A percentile compares a stretch with the other conserved stretches of the same genome.
phyloP scores from a whole-genome alignment of 2,329 filamentous ascomycete genomes.

The Neurospora crassa region DNA sequence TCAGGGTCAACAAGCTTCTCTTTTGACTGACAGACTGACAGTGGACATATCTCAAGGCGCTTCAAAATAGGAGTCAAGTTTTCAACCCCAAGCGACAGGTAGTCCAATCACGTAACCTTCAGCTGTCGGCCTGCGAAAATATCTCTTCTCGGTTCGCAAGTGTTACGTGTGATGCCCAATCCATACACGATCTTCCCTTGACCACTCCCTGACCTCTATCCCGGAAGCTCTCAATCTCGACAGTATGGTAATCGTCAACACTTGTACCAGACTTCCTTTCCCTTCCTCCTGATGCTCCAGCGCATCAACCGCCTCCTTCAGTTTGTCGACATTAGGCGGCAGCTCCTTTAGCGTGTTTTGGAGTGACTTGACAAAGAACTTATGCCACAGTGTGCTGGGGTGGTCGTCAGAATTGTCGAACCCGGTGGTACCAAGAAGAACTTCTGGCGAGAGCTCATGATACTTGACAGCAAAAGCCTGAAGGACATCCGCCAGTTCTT shows the following conservation, averaged over 20 bases:
- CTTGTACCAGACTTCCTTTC: no score
- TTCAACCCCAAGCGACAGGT: not conserved
- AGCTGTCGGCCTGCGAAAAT: not conserved
- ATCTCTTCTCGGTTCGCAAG: no score
- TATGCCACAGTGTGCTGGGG: not conserved
- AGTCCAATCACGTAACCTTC: not conserved
- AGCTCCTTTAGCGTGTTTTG: accelerated
- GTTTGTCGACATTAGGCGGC: accelerated
- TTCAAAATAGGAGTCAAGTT: not conserved
- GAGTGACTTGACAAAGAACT: not conserved
- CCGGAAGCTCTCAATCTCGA: no score
- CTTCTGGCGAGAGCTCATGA: not conserved
- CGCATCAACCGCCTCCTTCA: not conserved
- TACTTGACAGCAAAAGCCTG: not conserved
- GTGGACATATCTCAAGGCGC: not conserved
- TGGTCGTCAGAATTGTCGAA: no score
- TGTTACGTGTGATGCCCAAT: not conserved
- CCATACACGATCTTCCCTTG: not conserved
- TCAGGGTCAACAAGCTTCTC: no score
- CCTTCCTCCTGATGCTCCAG: no score
- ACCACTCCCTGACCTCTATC: no score
- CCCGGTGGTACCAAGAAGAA: not conserved
- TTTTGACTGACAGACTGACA: not conserved
- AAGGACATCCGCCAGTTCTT: not conserved
- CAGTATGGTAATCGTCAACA: no score